Evolutionary conservation across 139 green algal species (phyloP).

Genomic region (Ettlia oleoabundans): DNA sequence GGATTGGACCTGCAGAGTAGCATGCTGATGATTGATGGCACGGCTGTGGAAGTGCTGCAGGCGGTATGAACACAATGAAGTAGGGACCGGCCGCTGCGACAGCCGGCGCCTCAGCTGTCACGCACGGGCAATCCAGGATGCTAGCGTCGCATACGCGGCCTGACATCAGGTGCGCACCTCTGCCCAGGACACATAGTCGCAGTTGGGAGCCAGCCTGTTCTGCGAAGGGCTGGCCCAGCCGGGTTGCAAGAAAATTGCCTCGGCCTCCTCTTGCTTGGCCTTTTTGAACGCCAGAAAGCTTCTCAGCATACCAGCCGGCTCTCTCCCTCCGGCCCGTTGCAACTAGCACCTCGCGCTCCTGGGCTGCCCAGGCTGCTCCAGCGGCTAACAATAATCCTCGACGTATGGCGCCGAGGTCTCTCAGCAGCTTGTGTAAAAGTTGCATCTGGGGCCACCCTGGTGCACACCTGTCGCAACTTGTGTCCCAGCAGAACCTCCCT

Average conservation of each 20-base stretch:
- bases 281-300: not conserved
- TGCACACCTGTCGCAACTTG: too few relatives aligned
- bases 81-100: too few relatives aligned
- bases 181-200: constrained; percentile 3
- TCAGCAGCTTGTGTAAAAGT: too few relatives aligned
- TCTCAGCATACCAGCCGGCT: not conserved
- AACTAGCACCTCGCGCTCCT: not conserved
- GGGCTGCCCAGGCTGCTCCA: not conserved
- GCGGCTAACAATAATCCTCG: too few relatives aligned
- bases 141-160: not conserved
- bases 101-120: too few relatives aligned
- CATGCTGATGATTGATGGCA: too few relatives aligned
- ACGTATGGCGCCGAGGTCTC: too few relatives aligned
- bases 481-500: too few relatives aligned
- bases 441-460: too few relatives aligned
- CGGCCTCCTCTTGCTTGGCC: not conserved
- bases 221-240: not conserved
- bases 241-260: not conserved
- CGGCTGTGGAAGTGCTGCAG: too few relatives aligned
- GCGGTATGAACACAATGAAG: too few relatives aligned
- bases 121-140: too few relatives aligned
- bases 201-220: not conserved
- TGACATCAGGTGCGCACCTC: constrained; percentile 8
- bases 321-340: not conserved
- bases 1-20: constrained; percentile 2